A percentile compares a stretch with the other conserved stretches of the same genome.
These are phyloP conservation scores for Ramicandelaber brevisporus DNA, from an alignment of 192 early-diverging fungal species.

Conservation along the genomic window DNA sequence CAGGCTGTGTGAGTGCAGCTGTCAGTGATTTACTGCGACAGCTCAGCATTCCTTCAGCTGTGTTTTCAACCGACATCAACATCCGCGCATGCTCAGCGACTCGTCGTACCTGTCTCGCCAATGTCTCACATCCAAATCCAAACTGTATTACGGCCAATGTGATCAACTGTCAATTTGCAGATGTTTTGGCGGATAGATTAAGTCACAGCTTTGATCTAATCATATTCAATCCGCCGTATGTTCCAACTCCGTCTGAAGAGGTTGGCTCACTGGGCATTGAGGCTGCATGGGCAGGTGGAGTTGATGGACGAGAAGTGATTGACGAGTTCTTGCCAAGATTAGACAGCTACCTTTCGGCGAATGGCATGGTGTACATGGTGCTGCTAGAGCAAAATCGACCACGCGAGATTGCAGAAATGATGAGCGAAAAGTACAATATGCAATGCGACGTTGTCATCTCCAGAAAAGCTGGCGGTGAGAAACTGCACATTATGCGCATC, in stretches of 20 bases:
- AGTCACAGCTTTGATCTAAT: conserved; percentile 31
- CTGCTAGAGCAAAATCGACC: conserved; percentile 54
- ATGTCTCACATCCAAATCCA: conserved; percentile 6
- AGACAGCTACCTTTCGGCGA: conserved; percentile 28
- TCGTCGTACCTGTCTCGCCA: conserved; percentile 22
- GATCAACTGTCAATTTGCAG: too few species aligned
- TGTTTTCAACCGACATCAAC: conserved; percentile 64
- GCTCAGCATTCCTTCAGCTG: too few species aligned
- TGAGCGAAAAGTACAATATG: too few species aligned
- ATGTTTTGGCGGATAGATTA: conserved; percentile 30
- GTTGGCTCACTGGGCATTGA: conserved; percentile 34
- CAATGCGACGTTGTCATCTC: too few species aligned
- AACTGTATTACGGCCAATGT: too few species aligned
- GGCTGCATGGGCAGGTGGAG: conserved; percentile 67
- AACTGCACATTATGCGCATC: too few species aligned
- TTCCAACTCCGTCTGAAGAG: conserved; percentile 43
- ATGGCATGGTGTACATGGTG: conserved; percentile 55
- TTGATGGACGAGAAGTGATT: conserved; percentile 58
- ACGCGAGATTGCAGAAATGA: conserved; percentile 32
- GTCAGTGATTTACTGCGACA: too few species aligned
- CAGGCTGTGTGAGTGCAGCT: conserved; percentile 46
- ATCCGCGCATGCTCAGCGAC: conserved; percentile 30
- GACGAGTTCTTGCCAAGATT: conserved; percentile 39
- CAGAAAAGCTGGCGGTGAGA: too few species aligned
- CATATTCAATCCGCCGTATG: conserved; percentile 75